Percentiles rank a stretch among this genome's conserved stretches.
Evolutionary conservation across 495 filamentous ascomycete species (phyloP).

Genomic region (Tuber borchii): DNA sequence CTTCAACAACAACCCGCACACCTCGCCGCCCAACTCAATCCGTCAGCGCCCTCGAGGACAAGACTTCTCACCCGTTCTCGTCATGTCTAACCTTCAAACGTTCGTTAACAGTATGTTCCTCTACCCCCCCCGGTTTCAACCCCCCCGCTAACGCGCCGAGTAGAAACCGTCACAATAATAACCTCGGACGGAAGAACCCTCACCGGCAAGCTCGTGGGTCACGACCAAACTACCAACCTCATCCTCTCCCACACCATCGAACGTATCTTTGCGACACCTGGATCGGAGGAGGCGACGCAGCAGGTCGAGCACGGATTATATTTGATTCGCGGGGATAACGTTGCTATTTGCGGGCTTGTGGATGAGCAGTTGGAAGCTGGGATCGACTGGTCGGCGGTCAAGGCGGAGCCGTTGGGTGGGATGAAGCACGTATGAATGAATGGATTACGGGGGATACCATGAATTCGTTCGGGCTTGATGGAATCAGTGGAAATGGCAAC

Average conservation of each 20-base stretch:
- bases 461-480: not conserved
- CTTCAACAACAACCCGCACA: not conserved
- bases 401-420: constrained; percentile 72
- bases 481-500: not conserved
- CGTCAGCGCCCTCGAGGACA: not conserved
- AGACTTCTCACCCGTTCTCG: not conserved
- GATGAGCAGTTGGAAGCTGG: constrained; percentile 79
- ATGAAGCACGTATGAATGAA: constrained; percentile 64
- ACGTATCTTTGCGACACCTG: constrained; percentile 59
- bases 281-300: constrained; percentile 68
- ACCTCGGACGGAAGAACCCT: constrained; percentile 89
- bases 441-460: constrained; percentile 8
- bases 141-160: constrained; percentile 8
- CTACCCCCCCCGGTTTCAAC: constrained; percentile 9
- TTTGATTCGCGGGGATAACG: constrained; percentile 87
- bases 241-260: constrained; percentile 80
- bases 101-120: constrained; percentile 59
- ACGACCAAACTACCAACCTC: constrained; percentile 87
- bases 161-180: constrained; percentile 86
- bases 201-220: constrained; percentile 73
- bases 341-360: constrained; percentile 81
- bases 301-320: constrained; percentile 83
- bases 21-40: not conserved
- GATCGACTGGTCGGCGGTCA: constrained; percentile 87
- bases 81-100: constrained; percentile 57